Evolutionary conservation across 345 rosid species (phyloP).

Genomic region (Acer saccharum): DNA sequence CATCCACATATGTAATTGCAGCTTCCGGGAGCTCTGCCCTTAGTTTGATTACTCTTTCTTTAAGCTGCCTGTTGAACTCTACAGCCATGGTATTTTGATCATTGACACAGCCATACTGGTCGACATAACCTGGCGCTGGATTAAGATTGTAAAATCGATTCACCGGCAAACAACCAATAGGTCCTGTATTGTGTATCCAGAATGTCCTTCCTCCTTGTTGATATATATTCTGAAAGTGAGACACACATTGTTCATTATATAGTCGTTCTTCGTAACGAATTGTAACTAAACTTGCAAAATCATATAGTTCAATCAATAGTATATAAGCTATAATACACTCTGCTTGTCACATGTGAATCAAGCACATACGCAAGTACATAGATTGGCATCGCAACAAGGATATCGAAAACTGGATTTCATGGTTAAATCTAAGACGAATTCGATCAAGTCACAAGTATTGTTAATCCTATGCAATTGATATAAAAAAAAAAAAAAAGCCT

Average conservation of each 20-base stretch:
- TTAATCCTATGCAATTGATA: neutral
- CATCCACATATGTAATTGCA: constrained; percentile 78
- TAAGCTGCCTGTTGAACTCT: constrained; percentile 73
- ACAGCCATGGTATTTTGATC: constrained; percentile 73
- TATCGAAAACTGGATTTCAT: neutral
- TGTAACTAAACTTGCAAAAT: neutral
- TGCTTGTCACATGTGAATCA: too few species aligned
- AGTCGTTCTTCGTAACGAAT: neutral
- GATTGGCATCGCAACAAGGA: too few species aligned
- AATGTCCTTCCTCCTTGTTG: constrained; percentile 60
- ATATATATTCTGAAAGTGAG: constrained; percentile 44
- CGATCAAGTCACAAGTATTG: neutral
- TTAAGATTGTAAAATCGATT: constrained; percentile 64
- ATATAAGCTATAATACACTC: neutral
- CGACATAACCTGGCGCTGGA: constrained; percentile 69
- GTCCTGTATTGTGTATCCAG: constrained; percentile 92
- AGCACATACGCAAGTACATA: too few species aligned
- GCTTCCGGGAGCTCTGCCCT: constrained; percentile 65
- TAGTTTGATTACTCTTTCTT: constrained; percentile 54
- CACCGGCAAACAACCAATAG: constrained; percentile 84
- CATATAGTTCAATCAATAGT: neutral
- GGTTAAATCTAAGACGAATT: neutral
- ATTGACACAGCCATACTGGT: constrained; percentile 72
- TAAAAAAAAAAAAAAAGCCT: neutral
- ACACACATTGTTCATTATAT: neutral